phyloP scores from a whole-genome alignment of 116 monocot species.

The Papilionanthe hybrid region DNA sequence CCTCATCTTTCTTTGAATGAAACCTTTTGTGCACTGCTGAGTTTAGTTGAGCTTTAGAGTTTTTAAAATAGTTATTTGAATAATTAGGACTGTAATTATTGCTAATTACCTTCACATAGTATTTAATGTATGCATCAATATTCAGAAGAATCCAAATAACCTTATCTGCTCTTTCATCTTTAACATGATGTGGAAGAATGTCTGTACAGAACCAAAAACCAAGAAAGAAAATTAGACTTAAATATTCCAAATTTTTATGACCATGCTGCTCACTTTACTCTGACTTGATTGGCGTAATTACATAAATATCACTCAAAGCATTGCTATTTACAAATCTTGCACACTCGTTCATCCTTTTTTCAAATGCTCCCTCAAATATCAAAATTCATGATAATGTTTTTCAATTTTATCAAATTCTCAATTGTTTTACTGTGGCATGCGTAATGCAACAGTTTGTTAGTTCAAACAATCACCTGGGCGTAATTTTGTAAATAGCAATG shows the following conservation, averaged over 20 bases:
- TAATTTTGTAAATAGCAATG: too few relatives aligned
- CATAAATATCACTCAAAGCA: too few relatives aligned
- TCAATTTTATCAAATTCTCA: neutral
- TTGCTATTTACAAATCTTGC: too few relatives aligned
- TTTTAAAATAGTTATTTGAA: neutral
- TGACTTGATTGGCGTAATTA: neutral
- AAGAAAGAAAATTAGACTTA: neutral
- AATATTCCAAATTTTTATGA: neutral
- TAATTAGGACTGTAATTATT: neutral
- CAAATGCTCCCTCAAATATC: too few relatives aligned
- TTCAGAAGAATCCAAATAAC: slow-evolving; percentile 60
- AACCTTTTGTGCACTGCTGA: slow-evolving; percentile 51
- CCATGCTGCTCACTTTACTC: neutral
- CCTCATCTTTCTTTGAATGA: slow-evolving; percentile 60
- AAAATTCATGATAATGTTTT: too few relatives aligned
- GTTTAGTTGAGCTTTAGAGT: neutral
- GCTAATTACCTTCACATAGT: slow-evolving; percentile 58
- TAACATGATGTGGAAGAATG: slow-evolving; percentile 45
- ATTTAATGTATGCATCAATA: slow-evolving; percentile 56
- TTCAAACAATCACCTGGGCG: too few relatives aligned
- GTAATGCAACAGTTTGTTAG: too few relatives aligned
- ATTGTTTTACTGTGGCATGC: neutral
- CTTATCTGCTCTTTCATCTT: slow-evolving; percentile 45
- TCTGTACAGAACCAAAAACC: slow-evolving; percentile 18
- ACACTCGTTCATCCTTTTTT: too few relatives aligned